phyloP scores from a whole-genome alignment of 2,329 filamentous ascomycete genomes.

The Trichoderma sp. region DNA sequence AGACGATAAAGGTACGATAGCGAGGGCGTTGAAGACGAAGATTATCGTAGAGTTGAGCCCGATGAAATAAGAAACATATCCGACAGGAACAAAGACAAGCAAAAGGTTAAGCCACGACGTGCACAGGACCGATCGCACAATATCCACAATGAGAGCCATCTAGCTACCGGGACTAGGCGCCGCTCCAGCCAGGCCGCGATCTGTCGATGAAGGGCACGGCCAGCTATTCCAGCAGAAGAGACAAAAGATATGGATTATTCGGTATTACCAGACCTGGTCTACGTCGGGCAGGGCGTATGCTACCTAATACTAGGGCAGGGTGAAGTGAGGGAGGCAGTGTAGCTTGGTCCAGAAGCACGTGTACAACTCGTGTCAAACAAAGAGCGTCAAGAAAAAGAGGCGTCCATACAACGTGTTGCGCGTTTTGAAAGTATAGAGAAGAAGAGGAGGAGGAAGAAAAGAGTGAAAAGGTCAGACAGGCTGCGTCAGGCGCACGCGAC shows the following conservation, averaged over 20 bases:
- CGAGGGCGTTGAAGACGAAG: conserved; percentile 63
- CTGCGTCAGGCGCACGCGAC: conserved; percentile 20
- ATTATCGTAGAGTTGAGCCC: conserved; percentile 43
- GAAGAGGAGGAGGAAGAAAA: not conserved
- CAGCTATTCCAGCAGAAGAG: not conserved
- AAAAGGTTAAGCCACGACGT: conserved; percentile 62
- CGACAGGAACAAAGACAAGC: conserved; percentile 70
- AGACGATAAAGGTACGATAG: conserved; percentile 60
- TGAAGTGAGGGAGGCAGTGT: not conserved
- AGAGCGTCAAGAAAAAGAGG: not conserved
- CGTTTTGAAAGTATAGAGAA: not conserved
- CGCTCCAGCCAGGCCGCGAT: conserved; percentile 6
- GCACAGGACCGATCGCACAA: conserved; percentile 35
- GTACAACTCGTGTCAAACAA: not conserved
- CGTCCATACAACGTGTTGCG: not conserved
- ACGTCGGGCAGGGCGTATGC: not conserved
- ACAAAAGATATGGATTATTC: not conserved
- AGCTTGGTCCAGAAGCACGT: not conserved
- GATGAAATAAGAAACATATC: conserved; percentile 56
- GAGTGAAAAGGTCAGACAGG: not conserved
- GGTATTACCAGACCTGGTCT: conserved; percentile 14
- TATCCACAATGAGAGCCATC: conserved; percentile 24
- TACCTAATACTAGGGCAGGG: not conserved
- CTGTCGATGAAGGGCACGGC: not conserved
- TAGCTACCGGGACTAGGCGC: conserved; percentile 6